Conservation (phyloP, 805 yeast genomes). For the Lipomyces sp. region DNA sequence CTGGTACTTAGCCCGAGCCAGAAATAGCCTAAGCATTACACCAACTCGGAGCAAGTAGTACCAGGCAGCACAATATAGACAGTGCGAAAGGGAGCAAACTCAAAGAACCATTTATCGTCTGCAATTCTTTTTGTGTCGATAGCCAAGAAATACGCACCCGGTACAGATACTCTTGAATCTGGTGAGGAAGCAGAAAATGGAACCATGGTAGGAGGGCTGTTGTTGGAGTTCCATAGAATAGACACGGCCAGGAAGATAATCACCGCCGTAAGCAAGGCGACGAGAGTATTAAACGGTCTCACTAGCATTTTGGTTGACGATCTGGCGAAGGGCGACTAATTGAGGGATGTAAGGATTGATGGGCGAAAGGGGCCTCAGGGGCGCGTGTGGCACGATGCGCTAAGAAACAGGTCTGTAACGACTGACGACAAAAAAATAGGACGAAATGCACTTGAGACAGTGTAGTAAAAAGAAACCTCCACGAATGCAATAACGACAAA, state of each 20-base stretch:
- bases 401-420: neutral
- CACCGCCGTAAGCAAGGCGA: slow-evolving; percentile 32
- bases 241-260: slow-evolving; percentile 31
- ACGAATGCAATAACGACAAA: neutral
- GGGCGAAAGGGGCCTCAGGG: neutral
- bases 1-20: no score
- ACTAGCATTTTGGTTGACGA: slow-evolving; percentile 20
- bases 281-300: slow-evolving; percentile 32
- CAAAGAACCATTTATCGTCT: neutral
- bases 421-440: neutral
- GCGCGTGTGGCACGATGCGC: neutral
- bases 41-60: neutral
- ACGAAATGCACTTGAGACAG: no score
- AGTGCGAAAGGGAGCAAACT: neutral
- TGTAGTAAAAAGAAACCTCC: no score
- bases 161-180: neutral
- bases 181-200: slow-evolving; percentile 19
- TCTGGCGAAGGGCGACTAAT: neutral
- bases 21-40: no score
- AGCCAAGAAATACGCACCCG: slow-evolving; percentile 13
- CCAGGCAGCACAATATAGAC: neutral
- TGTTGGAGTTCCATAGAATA: slow-evolving; percentile 28
- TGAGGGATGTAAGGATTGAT: neutral
- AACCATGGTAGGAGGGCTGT: slow-evolving; percentile 12
- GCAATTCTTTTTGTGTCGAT: neutral